Evolutionary conservation across 2,329 filamentous ascomycete genomes (phyloP).

Genomic region (Colletotrichum tropicale): DNA sequence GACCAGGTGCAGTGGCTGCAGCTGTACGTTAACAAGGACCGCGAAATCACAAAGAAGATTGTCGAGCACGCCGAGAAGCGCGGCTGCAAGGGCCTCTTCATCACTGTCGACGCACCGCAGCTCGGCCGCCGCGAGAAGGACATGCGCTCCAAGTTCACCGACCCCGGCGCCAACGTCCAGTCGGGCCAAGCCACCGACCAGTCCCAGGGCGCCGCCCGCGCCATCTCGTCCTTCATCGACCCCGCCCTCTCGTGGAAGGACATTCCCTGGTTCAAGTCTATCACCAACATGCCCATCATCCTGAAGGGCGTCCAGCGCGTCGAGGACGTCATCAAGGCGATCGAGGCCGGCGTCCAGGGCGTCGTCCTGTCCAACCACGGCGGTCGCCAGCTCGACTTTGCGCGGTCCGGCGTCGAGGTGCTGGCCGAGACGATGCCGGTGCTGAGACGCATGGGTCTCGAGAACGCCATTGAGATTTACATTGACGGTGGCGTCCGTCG

Average conservation of each 20-base stretch:
- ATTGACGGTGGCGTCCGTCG: conserved; percentile 90
- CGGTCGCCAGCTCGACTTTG: conserved; percentile 90
- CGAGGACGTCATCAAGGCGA: conserved; percentile 90
- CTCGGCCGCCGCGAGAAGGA: conserved; percentile 95
- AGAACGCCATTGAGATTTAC: conserved; percentile 83
- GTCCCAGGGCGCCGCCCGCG: conserved; percentile 89
- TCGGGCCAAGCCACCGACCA: conserved; percentile 77
- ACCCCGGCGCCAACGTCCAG: conserved; percentile 84
- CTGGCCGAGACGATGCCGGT: conserved; percentile 93
- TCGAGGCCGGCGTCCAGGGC: conserved; percentile 81
- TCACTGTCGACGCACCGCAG: conserved; percentile 97
- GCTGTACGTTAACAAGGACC: conserved; percentile 96
- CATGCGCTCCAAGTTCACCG: conserved; percentile 92
- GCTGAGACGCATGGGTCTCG: conserved; percentile 73
- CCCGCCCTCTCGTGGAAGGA: conserved; percentile 92
- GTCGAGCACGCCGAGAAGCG: conserved; percentile 89
- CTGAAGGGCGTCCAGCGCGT: conserved; percentile 97
- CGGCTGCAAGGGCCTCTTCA: conserved; percentile 95
- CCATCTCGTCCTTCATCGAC: conserved; percentile 97
- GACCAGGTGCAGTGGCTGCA: conserved; percentile 96
- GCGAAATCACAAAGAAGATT: conserved; percentile 86
- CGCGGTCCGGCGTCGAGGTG: conserved; percentile 86
- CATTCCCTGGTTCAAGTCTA: conserved; percentile 87
- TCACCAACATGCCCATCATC: conserved; percentile 94
- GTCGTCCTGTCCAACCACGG: conserved; percentile 97